Percentiles rank a stretch among this genome's conserved stretches.
Evolutionary conservation across 2,329 filamentous ascomycete genomes (phyloP).

Genomic region (Stachybotrys echinatus): DNA sequence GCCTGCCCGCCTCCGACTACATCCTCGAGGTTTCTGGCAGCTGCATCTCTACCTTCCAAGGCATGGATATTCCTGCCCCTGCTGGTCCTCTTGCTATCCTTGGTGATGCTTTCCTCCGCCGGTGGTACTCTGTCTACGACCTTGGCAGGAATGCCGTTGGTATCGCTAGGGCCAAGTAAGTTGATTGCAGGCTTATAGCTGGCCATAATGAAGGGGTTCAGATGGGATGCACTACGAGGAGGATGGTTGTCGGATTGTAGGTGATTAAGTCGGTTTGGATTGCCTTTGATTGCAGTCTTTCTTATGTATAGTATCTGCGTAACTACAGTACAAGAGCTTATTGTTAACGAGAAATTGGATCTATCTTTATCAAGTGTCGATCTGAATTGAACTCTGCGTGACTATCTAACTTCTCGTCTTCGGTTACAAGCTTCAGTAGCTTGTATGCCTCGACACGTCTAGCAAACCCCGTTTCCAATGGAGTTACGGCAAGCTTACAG

Average conservation of each 20-base stretch:
- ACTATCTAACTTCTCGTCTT: too few species aligned
- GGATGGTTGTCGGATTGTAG: background rate
- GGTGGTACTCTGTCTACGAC: slow-evolving; percentile 95
- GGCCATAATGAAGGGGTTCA: background rate
- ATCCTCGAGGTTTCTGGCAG: slow-evolving; percentile 91
- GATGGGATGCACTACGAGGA: background rate
- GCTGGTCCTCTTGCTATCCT: slow-evolving; percentile 91
- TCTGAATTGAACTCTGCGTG: background rate
- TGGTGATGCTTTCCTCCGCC: slow-evolving; percentile 79
- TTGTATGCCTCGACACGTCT: too few species aligned
- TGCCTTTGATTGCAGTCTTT: slow-evolving; percentile 6
- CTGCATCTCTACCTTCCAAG: slow-evolving; percentile 97
- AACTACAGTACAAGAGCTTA: background rate
- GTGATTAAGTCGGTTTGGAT: background rate
- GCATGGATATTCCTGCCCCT: slow-evolving; percentile 86
- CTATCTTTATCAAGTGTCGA: slow-evolving; percentile 1
- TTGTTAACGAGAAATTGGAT: background rate
- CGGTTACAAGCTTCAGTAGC: too few species aligned
- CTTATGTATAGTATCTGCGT: slow-evolving; percentile 9
- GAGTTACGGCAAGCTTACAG: too few species aligned
- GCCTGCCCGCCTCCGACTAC: slow-evolving; percentile 84
- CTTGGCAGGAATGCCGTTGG: slow-evolving; percentile 84
- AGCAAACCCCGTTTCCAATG: too few species aligned
- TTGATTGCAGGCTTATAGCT: slow-evolving; percentile 6
- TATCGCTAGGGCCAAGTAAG: slow-evolving; percentile 74